Evolutionary conservation across 2,329 filamentous ascomycete species (phyloP).

Genomic region (Diaporthe vaccinii): DNA sequence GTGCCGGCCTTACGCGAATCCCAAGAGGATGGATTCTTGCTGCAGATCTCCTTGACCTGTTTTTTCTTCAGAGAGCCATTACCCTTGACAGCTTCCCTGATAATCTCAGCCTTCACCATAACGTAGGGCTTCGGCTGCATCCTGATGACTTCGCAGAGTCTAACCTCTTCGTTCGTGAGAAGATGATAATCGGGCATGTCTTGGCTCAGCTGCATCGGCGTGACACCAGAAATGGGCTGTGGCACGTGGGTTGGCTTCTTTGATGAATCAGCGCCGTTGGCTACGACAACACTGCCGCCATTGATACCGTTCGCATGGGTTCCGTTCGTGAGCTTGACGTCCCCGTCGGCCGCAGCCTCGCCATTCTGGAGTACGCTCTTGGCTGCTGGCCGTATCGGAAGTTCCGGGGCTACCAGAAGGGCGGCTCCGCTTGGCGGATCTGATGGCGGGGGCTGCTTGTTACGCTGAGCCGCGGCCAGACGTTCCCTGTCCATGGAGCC

Average conservation of each 20-base stretch:
- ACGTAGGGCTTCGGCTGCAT: constrained; percentile 95
- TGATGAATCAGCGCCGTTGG: constrained; percentile 56
- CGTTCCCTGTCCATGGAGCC: constrained; percentile 87
- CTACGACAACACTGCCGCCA: constrained; percentile 61
- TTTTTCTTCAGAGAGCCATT: constrained; percentile 95
- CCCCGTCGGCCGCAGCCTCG: constrained; percentile 60
- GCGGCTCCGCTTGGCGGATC: constrained; percentile 83
- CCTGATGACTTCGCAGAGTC: constrained; percentile 86
- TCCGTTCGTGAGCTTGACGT: constrained; percentile 56
- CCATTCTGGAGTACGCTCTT: constrained; percentile 48
- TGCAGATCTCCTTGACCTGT: constrained; percentile 86
- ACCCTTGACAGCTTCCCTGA: constrained; percentile 90
- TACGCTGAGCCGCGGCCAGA: constrained; percentile 78
- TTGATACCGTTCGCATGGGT: constrained; percentile 66
- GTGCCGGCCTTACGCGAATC: constrained; percentile 87
- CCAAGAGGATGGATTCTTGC: constrained; percentile 61
- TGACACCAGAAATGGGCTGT: constrained; percentile 71
- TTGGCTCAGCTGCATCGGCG: constrained; percentile 76
- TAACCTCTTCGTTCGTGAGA: constrained; percentile 84
- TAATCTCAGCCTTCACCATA: constrained; percentile 92
- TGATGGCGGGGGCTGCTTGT: constrained; percentile 73
- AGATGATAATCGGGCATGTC: constrained; percentile 89
- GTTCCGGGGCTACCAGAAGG: constrained; percentile 82
- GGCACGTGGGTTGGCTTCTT: constrained; percentile 66
- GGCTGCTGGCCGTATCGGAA: constrained; percentile 71